phyloP scores from a whole-genome alignment of 345 rosid genomes.

The Reutealis trisperma region DNA sequence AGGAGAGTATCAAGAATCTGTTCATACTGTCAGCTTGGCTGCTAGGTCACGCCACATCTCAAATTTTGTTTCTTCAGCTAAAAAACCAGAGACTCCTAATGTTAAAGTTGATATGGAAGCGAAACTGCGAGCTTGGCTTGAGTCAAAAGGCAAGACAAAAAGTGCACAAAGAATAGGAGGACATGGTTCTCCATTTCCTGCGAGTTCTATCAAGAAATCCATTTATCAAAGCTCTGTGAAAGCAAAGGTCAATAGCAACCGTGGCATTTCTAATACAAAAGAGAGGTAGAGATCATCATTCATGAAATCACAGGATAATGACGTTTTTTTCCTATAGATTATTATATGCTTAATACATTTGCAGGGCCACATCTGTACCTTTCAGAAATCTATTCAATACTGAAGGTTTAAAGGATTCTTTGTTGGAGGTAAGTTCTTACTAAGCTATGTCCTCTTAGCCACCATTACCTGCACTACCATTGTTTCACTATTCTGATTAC shows the following conservation, averaged over 20 bases:
- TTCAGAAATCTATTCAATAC: slow-evolving; percentile 45
- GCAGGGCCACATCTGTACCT: slow-evolving; percentile 49
- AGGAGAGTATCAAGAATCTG: slow-evolving; percentile 91
- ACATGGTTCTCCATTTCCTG: slow-evolving; percentile 45
- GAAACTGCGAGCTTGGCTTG: slow-evolving; percentile 79
- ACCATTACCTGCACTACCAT: background rate
- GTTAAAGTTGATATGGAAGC: slow-evolving; percentile 76
- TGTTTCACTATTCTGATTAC: background rate
- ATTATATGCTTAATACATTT: slow-evolving; percentile 9
- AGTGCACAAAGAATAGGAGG: slow-evolving; percentile 48
- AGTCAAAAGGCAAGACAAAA: slow-evolving; percentile 86
- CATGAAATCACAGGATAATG: background rate
- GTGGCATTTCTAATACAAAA: slow-evolving; percentile 26
- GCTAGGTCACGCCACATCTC: slow-evolving; percentile 86
- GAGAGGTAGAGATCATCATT: slow-evolving; percentile 39
- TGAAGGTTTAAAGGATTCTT: slow-evolving; percentile 40
- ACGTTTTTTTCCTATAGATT: background rate
- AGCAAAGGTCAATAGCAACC: slow-evolving; percentile 39
- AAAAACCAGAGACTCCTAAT: slow-evolving; percentile 61
- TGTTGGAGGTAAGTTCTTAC: slow-evolving; percentile 43
- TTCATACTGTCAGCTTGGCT: slow-evolving; percentile 83
- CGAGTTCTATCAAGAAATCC: slow-evolving; percentile 47
- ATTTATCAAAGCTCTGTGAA: slow-evolving; percentile 40
- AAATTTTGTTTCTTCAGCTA: slow-evolving; percentile 50
- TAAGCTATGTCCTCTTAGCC: background rate